Conservation (phyloP, 148 eudicot genomes). For the Rhododendron henanense region DNA sequence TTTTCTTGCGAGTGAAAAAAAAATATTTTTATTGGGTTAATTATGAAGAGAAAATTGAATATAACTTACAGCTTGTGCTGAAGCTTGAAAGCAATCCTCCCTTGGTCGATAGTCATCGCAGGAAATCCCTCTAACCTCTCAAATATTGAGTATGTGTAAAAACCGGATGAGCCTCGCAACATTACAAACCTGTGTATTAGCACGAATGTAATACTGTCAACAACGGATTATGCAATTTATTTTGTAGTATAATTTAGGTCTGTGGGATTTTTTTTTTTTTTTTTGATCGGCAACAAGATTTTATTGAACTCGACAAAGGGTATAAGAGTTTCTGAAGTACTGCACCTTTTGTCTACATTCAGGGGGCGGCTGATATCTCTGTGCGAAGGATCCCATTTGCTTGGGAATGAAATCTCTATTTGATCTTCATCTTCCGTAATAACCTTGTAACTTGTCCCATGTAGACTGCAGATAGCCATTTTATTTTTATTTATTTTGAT, state of each 20-base stretch:
- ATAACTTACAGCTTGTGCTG: conserved; percentile 8
- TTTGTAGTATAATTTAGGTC: background rate
- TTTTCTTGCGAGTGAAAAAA: background rate
- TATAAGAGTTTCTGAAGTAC: background rate
- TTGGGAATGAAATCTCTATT: conserved; percentile 70
- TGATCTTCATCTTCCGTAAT: conserved; percentile 45
- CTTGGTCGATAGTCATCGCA: conserved; percentile 42
- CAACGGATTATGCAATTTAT: background rate
- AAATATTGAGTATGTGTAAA: conserved; percentile 60
- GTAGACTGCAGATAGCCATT: conserved; percentile 33
- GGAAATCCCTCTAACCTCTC: conserved; percentile 62
- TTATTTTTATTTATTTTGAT: no score
- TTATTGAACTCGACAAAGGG: no score
- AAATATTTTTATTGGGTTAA: background rate
- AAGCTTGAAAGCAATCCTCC: conserved; percentile 72
- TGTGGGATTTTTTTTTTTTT: background rate
- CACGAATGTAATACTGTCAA: background rate
- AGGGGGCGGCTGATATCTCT: conserved; percentile 33
- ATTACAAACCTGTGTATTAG: conserved; percentile 47
- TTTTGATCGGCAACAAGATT: no score
- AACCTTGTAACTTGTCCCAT: conserved; percentile 39
- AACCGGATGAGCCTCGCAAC: conserved; percentile 68
- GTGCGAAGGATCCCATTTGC: conserved; percentile 31
- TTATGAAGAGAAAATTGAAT: background rate
- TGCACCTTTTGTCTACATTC: conserved; percentile 73